These are phyloP conservation scores for Paragyromitra xinjiangensis DNA, from an alignment of 495 filamentous ascomycete species.

Conservation along the genomic window DNA sequence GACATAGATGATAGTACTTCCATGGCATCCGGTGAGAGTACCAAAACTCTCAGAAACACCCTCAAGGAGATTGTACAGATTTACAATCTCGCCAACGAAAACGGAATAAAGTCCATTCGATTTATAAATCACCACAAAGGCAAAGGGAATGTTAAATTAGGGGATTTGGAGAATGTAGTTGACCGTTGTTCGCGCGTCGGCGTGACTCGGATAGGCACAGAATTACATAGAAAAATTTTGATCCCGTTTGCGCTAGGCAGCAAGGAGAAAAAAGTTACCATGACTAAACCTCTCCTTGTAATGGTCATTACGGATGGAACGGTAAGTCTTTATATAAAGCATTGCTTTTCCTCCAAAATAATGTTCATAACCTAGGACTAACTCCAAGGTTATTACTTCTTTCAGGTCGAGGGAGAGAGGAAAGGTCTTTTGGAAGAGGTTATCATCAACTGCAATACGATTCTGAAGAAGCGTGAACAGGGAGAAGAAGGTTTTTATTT, in stretches of 20 bases:
- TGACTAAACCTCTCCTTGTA: slow-evolving; percentile 69
- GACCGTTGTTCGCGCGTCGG: slow-evolving; percentile 67
- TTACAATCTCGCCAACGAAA: slow-evolving; percentile 70
- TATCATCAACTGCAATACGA: slow-evolving; percentile 58
- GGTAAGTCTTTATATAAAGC: slow-evolving; percentile 14
- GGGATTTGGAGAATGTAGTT: slow-evolving; percentile 66
- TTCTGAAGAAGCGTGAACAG: not conserved
- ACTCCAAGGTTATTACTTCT: not conserved
- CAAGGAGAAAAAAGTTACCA: slow-evolving; percentile 55
- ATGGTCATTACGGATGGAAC: slow-evolving; percentile 73
- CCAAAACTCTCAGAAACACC: slow-evolving; percentile 68
- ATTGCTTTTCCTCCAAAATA: not conserved
- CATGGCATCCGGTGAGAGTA: slow-evolving; percentile 70
- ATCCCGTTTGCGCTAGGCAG: slow-evolving; percentile 62
- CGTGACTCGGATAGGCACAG: slow-evolving; percentile 71
- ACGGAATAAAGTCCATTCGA: slow-evolving; percentile 69
- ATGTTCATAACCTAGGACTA: not conserved
- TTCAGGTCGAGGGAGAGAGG: slow-evolving; percentile 70
- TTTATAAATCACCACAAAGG: slow-evolving; percentile 69
- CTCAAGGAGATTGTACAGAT: slow-evolving; percentile 68
- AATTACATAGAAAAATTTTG: slow-evolving; percentile 68
- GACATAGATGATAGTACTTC: slow-evolving; percentile 70
- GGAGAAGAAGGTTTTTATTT: slow-evolving; percentile 16
- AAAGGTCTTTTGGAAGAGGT: slow-evolving; percentile 65
- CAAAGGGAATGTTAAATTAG: slow-evolving; percentile 64